Base-by-base conservation (phyloP, 805 yeast genomes). In the Starmera quercuum region DNA sequence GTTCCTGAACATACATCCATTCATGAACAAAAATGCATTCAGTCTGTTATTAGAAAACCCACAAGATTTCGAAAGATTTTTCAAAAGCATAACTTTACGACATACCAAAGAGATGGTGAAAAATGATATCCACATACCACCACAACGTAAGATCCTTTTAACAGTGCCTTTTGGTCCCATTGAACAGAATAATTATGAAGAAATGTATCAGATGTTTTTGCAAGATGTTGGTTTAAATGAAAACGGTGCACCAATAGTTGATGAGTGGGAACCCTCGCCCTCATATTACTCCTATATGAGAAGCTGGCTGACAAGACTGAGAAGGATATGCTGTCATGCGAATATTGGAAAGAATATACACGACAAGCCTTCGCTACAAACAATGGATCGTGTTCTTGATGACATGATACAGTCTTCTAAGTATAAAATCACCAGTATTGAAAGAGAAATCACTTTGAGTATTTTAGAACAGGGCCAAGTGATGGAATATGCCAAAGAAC, bases 301-400 rank as follows among this genome's bases (percentile, higher is more conserved):
- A 32, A 61, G 61, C 9, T 85, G 95, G 92, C 59, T 90, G 7
- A 63, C 67, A 6, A 64, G 71, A 31, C 58, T 90, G 20, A 64
- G 97, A 22, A 86, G 83, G 47, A 66, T 83, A 0, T 90, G 97
- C 46, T 83, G 92, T 38, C 94, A 85, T 58, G 85, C 95, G 1
- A 74, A 72, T 46, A 31, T 55, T 41, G 40, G 56, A 46, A 25
- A 53, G 48, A n/a, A 32, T 39, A 30, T 34, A 29, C n/a, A n/a
- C n/a, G 30, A 7, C 11, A 17, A 15, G 11, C 30, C 20, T 6
- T 9, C 27, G 4, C 27, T 21, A 24, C 60, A 71, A 34, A 71
- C 83, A 0, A 64, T 90, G 41, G 82, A 75, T 36, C 81, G 76
- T 31, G 85, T 90, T 6, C 61, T 92, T 19, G 64, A 61, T 6